Evolutionary conservation across 1,139 yeast species (phyloP), one percentile per base, ranked within the genome.

Genomic region (Blastobotrys elegans): DNA sequence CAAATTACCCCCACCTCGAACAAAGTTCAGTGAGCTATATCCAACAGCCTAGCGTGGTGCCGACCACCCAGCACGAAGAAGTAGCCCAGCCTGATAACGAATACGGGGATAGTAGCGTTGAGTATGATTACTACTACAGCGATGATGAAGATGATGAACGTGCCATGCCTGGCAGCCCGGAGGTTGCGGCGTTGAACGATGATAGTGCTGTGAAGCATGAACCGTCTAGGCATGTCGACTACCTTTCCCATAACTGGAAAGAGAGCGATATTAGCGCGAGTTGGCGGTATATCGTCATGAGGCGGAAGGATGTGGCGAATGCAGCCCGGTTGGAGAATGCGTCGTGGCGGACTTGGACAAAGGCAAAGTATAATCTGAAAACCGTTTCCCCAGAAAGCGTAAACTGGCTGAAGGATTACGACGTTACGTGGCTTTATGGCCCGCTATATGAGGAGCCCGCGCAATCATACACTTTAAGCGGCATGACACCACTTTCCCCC

Each of bases 171-270:
- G 59, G 62, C 13, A 52, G 62, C 17, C 71, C 75, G 1, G 71
- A 66, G 29, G 61, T 69, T 4, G 65, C 68, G 10, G 69, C 63
- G 44, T 65, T 67, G 22, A 59, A 85, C 59, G 98, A 92, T 66
- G 98, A 92, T 67, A 79, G 82, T 26, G 95, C 85, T 58, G 74
- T 90, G 33, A 77, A 77, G 46, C 78, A 79, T 54, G 95, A 86
- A 60, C 97, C 97, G 4, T 78, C 84, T 42, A 77, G 83, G 46
- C 97, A 90, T 62, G 98, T 92, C 14, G 98, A 92, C 69, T 92
- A 92, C 65, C 74, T 92, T 40, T 86, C 96, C 4, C 96, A 92
- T 63, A 78, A 92, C 63, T 92, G 98, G 98, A 88, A 88, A 59
- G 97, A 90, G 56, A 72, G 82, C 4, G 98, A 92, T 64, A 87